Base-by-base conservation (phyloP, 371 early-diverging fungal species). In the Mortierella sp. region DNA sequence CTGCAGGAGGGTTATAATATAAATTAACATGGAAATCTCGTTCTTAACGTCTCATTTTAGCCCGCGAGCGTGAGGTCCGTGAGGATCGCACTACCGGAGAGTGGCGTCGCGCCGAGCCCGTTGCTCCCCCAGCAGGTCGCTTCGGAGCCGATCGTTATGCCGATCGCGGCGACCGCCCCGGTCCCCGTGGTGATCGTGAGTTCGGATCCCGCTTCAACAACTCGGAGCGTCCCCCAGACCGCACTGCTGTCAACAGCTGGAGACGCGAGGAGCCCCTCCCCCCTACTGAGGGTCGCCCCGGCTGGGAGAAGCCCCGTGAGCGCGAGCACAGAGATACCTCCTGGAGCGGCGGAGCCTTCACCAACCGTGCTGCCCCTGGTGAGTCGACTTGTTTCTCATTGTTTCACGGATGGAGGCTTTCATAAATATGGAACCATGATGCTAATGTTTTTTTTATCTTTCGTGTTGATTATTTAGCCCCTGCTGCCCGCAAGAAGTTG, bases 161-260 rank as follows among this genome's bases (percentile, higher is more conserved):
- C 43, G 66, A 68, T 47, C 70, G 83, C 41, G 68, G 73, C 29
- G 76, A 75, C 29, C 86, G 88, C n/a, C n/a, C n/a, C 58, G 87
- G 89, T 76, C 85, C 73, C 61, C 85, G 86, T 55, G 86, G 85
- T 26, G 88, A 81, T 71, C 80, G 91, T 68, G 89, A 91, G 68
- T 86, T 77, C 64, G 87, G 87, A 61, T 87, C 85, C 29, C 83
- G 86, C 67, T 79, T 85, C 70, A 79, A 80, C 68, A 79, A 64
- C 74, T 81, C 74, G 13, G 86, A 80, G 65, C 85, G 87, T 65
- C 81, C 83, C 66, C 84, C 86, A 71, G 88, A 89, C 65, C 85
- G 88, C 76, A 86, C 86, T 43, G 76, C 76, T 68, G 91, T 86
- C 71, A 85, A 84, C 64, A 89, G 88, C 68, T 90, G 92, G 91